Evolutionary conservation across 2,329 filamentous ascomycete species (phyloP).

Genomic region (Alternaria sp.): DNA sequence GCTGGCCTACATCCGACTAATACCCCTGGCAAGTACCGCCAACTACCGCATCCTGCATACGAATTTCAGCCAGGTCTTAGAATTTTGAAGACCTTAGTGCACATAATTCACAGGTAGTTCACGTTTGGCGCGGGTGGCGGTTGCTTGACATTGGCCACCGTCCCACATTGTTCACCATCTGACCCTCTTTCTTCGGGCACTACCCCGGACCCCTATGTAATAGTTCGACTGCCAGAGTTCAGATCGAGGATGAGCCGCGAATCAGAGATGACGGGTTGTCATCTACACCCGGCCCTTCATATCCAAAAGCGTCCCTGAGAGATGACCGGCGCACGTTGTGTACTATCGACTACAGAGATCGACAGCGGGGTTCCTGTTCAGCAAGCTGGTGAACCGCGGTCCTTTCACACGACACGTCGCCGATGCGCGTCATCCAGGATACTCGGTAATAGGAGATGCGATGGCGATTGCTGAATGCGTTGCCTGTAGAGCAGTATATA

Average conservation of each 20-base stretch:
- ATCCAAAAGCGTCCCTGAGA: not conserved
- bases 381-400: constrained; percentile 1
- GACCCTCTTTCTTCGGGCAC: not conserved
- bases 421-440: not conserved
- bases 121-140: not conserved
- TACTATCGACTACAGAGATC: constrained; percentile 9
- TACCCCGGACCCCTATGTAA: constrained; percentile 1
- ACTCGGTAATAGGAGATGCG: not conserved
- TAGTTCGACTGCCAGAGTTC: not conserved
- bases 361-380: constrained; percentile 2
- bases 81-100: not conserved
- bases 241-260: not conserved
- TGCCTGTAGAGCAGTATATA: constrained; percentile 1
- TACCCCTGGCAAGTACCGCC: constrained; percentile 6
- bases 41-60: not conserved
- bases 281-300: not conserved
- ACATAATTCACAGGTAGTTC: not conserved
- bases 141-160: not conserved
- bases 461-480: not conserved
- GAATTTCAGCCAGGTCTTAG: not conserved
- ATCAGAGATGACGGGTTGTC: constrained; percentile 1
- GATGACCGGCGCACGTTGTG: not conserved
- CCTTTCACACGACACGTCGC: not conserved
- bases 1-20: constrained; percentile 1
- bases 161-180: not conserved